Evolutionary conservation across 108 stramenopile species (phyloP).

Genomic region (Fragilariopsis cylindrus): DNA sequence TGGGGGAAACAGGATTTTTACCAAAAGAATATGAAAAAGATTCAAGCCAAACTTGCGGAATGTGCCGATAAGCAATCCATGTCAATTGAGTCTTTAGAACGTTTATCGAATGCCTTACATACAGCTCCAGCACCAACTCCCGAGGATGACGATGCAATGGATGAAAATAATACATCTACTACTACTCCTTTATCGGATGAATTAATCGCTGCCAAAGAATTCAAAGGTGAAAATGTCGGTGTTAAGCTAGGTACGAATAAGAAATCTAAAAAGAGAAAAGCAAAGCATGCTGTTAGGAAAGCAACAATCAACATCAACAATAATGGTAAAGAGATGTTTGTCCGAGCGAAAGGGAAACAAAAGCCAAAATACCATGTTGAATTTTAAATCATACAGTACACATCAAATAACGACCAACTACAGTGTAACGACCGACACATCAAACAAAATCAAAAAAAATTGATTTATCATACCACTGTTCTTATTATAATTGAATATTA

Average conservation of each 20-base stretch:
- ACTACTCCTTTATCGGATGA: conserved; percentile 17
- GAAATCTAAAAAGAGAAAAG: conserved; percentile 18
- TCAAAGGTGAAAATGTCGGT: conserved; percentile 44
- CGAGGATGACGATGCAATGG: conserved; percentile 17
- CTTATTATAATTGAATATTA: no score
- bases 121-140: conserved; percentile 12
- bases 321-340: neutral
- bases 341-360: conserved; percentile 21
- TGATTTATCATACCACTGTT: no score
- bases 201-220: conserved; percentile 24
- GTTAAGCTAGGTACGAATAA: conserved; percentile 2
- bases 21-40: conserved; percentile 57
- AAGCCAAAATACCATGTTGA: conserved; percentile 38
- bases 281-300: conserved; percentile 23
- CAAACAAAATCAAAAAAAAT: no score
- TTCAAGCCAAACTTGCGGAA: conserved; percentile 62
- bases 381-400: conserved; percentile 15
- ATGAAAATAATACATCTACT: conserved; percentile 14
- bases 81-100: conserved; percentile 59
- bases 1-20: conserved; percentile 46
- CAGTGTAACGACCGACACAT: no score
- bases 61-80: conserved; percentile 41
- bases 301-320: conserved; percentile 2
- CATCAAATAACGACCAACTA: no score
- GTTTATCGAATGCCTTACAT: conserved; percentile 55